Percentiles rank a stretch among this genome's conserved stretches.
Conservation (phyloP, 2,329 filamentous ascomycete species). For the Fragosphaeria purpurea region DNA sequence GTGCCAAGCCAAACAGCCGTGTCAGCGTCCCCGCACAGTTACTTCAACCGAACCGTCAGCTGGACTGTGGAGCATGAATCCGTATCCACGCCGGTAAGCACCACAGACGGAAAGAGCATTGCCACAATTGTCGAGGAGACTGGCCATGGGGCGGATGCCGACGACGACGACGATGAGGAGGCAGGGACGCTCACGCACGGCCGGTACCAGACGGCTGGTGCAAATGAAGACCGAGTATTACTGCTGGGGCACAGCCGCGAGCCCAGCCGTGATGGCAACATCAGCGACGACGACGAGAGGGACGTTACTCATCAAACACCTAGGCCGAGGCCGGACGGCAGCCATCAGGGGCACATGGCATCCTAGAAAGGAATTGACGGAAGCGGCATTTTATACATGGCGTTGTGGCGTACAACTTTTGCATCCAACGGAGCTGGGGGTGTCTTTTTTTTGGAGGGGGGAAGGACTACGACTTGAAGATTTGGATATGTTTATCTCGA, state of each 20-base stretch:
- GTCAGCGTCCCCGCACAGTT: conserved; percentile 10
- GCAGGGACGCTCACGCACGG: background rate
- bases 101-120: background rate
- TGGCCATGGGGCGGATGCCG: conserved; percentile 2
- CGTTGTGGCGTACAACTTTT: no score
- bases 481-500: no score
- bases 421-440: no score
- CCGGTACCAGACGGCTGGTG: background rate
- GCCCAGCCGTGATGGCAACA: background rate
- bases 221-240: conserved; percentile 6
- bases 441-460: no score
- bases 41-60: conserved; percentile 21
- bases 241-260: conserved; percentile 6
- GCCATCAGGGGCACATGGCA: no score
- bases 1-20: conserved; percentile 7
- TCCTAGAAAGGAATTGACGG: no score
- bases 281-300: conserved; percentile 1
- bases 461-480: no score
- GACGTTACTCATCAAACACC: background rate
- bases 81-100: conserved; percentile 26
- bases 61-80: conserved; percentile 27
- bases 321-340: no score
- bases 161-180: background rate
- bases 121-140: conserved; percentile 19
- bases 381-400: no score